Percentiles rank a stretch among this genome's conserved stretches.
Evolutionary conservation across 139 green algal genomes (phyloP).

Genomic region (Coelastrella sp.): DNA sequence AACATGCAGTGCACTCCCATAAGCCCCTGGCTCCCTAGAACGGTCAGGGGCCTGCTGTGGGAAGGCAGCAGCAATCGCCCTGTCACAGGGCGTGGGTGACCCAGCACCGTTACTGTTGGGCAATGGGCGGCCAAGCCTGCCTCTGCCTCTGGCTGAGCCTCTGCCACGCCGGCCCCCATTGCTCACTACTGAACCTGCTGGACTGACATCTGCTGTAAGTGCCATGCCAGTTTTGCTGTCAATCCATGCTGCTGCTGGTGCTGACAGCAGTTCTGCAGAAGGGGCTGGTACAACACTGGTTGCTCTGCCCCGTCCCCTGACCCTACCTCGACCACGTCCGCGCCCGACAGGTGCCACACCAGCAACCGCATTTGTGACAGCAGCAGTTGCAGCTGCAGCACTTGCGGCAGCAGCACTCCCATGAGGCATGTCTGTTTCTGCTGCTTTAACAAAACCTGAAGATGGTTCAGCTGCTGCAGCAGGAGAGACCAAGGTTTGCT

Average conservation of each 20-base stretch:
- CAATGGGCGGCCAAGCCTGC: not conserved
- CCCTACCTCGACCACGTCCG: constrained; percentile 7
- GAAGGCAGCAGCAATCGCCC: not conserved
- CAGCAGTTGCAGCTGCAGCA: not conserved
- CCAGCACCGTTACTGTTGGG: not conserved
- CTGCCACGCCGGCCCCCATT: not conserved
- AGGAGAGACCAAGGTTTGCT: not conserved
- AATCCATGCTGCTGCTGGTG: not conserved
- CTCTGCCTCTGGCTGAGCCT: not conserved
- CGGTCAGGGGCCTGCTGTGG: not conserved
- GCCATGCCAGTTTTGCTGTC: not conserved
- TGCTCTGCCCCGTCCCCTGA: not conserved
- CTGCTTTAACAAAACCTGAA: not conserved
- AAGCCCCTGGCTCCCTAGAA: not conserved
- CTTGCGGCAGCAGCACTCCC: not conserved
- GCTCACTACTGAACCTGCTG: not conserved
- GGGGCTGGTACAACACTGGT: not conserved
- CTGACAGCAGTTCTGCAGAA: not conserved
- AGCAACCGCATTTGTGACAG: not conserved
- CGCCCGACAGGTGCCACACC: not conserved
- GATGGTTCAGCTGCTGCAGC: not conserved
- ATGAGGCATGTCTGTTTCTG: not conserved
- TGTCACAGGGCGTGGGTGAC: not conserved
- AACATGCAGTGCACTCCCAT: not conserved
- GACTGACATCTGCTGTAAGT: not conserved